These are phyloP conservation scores for Diospyros lotus DNA, from an alignment of 148 eudicot genomes.

Conservation along the genomic window DNA sequence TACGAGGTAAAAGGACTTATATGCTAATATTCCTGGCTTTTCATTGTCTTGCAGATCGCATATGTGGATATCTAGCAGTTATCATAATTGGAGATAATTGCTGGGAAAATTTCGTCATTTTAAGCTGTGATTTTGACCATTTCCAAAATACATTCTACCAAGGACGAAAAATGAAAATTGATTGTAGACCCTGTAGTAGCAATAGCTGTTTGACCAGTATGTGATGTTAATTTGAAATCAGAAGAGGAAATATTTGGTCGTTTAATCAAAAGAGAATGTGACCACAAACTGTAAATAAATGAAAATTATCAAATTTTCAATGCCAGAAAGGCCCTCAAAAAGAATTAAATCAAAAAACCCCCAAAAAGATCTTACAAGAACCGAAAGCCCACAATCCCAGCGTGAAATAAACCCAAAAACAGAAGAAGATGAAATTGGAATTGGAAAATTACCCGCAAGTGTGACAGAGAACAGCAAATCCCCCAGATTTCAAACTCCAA, in stretches of 20 bases:
- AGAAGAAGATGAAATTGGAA: constrained; percentile 13
- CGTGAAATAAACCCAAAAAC: constrained; percentile 1
- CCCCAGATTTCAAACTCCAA: constrained; percentile 80
- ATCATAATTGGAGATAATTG: neutral
- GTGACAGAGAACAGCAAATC: constrained; percentile 67
- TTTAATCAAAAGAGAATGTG: neutral
- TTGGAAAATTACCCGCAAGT: constrained; percentile 65
- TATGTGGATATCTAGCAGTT: neutral
- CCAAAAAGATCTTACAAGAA: constrained; percentile 8
- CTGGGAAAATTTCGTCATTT: neutral
- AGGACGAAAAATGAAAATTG: neutral
- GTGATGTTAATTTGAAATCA: too few species aligned
- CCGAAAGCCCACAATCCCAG: constrained; percentile 19
- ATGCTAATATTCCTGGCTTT: neutral
- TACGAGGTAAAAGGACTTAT: neutral
- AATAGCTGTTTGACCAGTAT: neutral
- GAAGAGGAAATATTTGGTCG: neutral
- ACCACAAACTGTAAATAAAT: neutral
- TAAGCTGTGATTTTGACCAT: neutral
- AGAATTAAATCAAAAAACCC: neutral
- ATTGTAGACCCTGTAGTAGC: neutral
- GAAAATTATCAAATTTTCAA: constrained; percentile 1
- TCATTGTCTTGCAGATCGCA: neutral
- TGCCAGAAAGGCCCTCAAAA: neutral
- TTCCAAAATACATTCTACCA: neutral